A percentile compares a stretch with the other conserved stretches of the same genome.
These are phyloP conservation scores for Zygoascus hellenicus DNA, from an alignment of 1,139 yeast genomes.

Conservation along the genomic window DNA sequence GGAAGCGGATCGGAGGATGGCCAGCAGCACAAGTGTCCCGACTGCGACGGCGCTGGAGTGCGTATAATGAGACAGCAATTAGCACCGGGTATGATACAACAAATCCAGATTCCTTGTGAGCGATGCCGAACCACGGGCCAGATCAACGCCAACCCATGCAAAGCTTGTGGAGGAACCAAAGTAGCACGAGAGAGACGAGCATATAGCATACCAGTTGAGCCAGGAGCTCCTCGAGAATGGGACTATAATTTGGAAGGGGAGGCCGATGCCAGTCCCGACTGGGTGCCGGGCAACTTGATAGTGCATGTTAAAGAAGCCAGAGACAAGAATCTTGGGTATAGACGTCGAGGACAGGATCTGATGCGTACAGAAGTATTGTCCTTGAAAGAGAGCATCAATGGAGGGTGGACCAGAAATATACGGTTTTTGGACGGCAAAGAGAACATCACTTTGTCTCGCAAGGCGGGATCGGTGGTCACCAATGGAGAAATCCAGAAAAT, in stretches of 20 bases:
- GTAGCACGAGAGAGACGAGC: slow-evolving; percentile 52
- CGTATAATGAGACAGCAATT: slow-evolving; percentile 63
- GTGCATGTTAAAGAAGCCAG: slow-evolving; percentile 45
- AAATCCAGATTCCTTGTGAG: slow-evolving; percentile 73
- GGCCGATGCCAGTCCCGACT: slow-evolving; percentile 79
- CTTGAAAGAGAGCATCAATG: slow-evolving; percentile 62
- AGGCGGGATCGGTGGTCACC: slow-evolving; percentile 45
- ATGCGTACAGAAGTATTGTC: slow-evolving; percentile 78
- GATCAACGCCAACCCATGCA: slow-evolving; percentile 57
- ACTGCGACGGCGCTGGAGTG: slow-evolving; percentile 74
- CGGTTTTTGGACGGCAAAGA: slow-evolving; percentile 60
- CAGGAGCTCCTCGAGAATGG: slow-evolving; percentile 64
- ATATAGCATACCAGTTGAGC: slow-evolving; percentile 56
- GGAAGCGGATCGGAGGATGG: slow-evolving; percentile 88
- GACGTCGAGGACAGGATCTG: slow-evolving; percentile 67
- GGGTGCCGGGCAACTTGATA: slow-evolving; percentile 72
- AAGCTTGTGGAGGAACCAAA: slow-evolving; percentile 63
- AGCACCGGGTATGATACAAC: slow-evolving; percentile 89
- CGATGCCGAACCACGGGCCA: slow-evolving; percentile 75
- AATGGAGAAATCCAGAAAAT: slow-evolving; percentile 69
- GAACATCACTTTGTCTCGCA: slow-evolving; percentile 45
- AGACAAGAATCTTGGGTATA: slow-evolving; percentile 68
- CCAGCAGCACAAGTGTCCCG: slow-evolving; percentile 52
- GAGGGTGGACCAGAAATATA: slow-evolving; percentile 72
- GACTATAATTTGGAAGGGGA: slow-evolving; percentile 62